Percentiles rank a stretch among this genome's conserved stretches.
These are phyloP conservation scores for Globisporangium paddicum DNA, from an alignment of 352 stramenopile genomes.

Conservation along the genomic window DNA sequence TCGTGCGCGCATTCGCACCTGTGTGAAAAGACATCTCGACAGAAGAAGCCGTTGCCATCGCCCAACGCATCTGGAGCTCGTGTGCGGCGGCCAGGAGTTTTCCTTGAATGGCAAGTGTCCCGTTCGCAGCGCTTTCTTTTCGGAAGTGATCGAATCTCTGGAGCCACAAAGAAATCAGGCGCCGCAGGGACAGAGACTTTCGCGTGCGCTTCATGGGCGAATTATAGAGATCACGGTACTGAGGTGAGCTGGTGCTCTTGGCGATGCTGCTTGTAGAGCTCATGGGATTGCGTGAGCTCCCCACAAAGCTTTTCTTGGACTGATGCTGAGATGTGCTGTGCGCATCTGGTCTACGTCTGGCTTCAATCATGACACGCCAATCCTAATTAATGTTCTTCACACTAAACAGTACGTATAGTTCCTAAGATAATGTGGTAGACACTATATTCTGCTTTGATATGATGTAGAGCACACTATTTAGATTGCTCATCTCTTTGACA, in stretches of 20 bases:
- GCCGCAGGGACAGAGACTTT: not conserved
- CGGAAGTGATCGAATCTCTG: conserved; percentile 5
- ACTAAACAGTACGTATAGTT: not conserved
- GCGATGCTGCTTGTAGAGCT: not conserved
- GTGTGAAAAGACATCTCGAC: not conserved
- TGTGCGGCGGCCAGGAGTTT: not conserved
- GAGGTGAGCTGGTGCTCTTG: not conserved
- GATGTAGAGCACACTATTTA: not conserved
- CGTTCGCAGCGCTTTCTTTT: conserved; percentile 2
- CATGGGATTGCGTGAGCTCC: conserved; percentile 4
- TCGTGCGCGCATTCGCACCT: not conserved
- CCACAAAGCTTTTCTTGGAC: not conserved
- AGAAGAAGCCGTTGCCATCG: not conserved
- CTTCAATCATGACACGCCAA: conserved; percentile 2
- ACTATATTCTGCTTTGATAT: not conserved
- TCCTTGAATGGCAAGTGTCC: not conserved
- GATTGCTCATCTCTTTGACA: no score
- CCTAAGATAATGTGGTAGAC: not conserved
- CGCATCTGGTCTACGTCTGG: not conserved
- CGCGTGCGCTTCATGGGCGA: conserved; percentile 4
- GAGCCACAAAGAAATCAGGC: conserved; percentile 4
- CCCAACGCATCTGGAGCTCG: not conserved
- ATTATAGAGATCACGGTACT: no score
- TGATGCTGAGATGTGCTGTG: not conserved
- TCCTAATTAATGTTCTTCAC: no score